Conservation (phyloP, 2,329 filamentous ascomycete genomes). For the Aaosphaeria arxii region DNA sequence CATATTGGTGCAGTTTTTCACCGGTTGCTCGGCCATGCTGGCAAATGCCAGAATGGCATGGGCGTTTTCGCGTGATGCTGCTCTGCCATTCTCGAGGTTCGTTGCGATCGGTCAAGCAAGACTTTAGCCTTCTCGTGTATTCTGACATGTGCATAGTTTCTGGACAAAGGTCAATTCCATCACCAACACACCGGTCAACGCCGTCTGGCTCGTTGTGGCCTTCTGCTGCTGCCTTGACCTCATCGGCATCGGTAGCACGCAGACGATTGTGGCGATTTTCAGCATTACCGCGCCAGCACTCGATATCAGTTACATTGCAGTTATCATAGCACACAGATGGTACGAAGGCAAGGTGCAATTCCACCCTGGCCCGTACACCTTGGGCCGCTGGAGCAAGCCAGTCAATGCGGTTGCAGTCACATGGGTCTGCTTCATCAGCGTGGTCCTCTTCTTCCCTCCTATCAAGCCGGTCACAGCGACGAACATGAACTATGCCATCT, state of each 20-base stretch:
- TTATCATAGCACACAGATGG: slow-evolving; percentile 57
- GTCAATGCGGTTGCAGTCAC: slow-evolving; percentile 56
- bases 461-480: slow-evolving; percentile 40
- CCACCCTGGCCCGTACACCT: slow-evolving; percentile 56
- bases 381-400: slow-evolving; percentile 54
- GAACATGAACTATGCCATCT: slow-evolving; percentile 51
- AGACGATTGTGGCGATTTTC: slow-evolving; percentile 51
- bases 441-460: slow-evolving; percentile 54
- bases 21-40: slow-evolving; percentile 62
- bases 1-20: slow-evolving; percentile 64
- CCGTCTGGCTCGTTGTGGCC: slow-evolving; percentile 62
- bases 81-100: slow-evolving; percentile 58
- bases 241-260: slow-evolving; percentile 50
- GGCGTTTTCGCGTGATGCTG: slow-evolving; percentile 59
- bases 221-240: slow-evolving; percentile 54
- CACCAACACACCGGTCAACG: slow-evolving; percentile 60
- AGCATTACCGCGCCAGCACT: slow-evolving; percentile 47
- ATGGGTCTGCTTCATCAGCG: slow-evolving; percentile 63
- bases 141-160: slow-evolving; percentile 38
- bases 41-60: slow-evolving; percentile 63
- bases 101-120: slow-evolving; percentile 4
- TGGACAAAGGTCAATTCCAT: slow-evolving; percentile 52
- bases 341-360: slow-evolving; percentile 54
- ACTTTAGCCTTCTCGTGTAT: not conserved
- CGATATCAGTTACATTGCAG: slow-evolving; percentile 57